phyloP scores from a whole-genome alignment of 2,329 filamentous ascomycete genomes.

The Colletotrichum tabaci region DNA sequence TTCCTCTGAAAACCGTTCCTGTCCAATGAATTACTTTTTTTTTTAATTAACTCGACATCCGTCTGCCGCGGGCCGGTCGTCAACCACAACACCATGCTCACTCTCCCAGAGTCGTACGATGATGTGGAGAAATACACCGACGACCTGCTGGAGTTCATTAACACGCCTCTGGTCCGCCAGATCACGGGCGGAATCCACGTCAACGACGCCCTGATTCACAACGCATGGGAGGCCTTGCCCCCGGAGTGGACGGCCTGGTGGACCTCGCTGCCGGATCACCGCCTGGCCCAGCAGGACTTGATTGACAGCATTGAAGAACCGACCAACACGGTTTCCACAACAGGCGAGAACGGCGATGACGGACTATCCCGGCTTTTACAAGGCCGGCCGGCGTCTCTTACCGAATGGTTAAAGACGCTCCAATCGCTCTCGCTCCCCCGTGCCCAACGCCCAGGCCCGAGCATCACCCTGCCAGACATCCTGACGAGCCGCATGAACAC shows the following conservation, averaged over 20 bases:
- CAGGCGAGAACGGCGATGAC: fast-evolving
- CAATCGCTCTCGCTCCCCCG: conserved; percentile 41
- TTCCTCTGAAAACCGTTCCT: background rate
- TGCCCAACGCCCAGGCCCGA: conserved; percentile 41
- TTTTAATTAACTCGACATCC: background rate
- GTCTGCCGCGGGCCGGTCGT: background rate
- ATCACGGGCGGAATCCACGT: conserved; percentile 54
- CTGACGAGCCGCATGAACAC: conserved; percentile 49
- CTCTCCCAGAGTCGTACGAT: background rate
- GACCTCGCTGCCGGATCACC: conserved; percentile 48
- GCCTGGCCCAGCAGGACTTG: conserved; percentile 49
- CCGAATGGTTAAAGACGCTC: conserved; percentile 4
- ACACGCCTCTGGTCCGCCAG: conserved; percentile 49
- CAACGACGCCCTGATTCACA: conserved; percentile 51
- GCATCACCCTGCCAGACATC: conserved; percentile 43
- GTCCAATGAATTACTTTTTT: fast-evolving
- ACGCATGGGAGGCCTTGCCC: conserved; percentile 50
- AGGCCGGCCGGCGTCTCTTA: conserved; percentile 19
- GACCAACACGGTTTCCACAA: fast-evolving
- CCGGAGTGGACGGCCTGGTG: conserved; percentile 51
- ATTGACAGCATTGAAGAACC: conserved; percentile 48
- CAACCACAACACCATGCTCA: conserved; percentile 1
- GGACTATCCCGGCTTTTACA: background rate
- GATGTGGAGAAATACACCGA: conserved; percentile 41
- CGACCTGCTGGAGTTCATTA: conserved; percentile 46